A percentile compares a stretch with the other conserved stretches of the same genome.
Conservation (phyloP, 495 filamentous ascomycete species). For the Aspergillus ostianus region DNA sequence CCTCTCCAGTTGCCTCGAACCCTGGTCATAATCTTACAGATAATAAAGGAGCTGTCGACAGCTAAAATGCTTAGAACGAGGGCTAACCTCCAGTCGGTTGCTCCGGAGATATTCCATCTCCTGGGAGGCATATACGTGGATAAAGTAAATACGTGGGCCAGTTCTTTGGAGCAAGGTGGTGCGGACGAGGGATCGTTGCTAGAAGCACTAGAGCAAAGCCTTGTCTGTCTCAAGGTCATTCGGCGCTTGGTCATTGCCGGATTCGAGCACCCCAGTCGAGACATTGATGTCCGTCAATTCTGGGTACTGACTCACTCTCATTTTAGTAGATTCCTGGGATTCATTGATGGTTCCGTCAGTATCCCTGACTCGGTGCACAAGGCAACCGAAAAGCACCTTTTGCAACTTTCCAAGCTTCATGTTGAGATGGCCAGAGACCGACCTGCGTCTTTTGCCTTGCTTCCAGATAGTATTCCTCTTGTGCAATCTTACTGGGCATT, state of each 20-base stretch:
- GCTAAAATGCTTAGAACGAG: slow-evolving; percentile 70
- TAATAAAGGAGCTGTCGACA: slow-evolving; percentile 86
- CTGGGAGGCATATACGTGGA: slow-evolving; percentile 74
- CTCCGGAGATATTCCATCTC: slow-evolving; percentile 77
- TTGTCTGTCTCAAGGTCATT: slow-evolving; percentile 75
- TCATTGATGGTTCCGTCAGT: slow-evolving; percentile 27
- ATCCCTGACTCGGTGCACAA: slow-evolving; percentile 36
- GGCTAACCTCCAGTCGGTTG: slow-evolving; percentile 66
- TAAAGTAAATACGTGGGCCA: slow-evolving; percentile 69
- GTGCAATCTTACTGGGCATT: slow-evolving; percentile 81
- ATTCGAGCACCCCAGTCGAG: slow-evolving; percentile 80
- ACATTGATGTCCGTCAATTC: slow-evolving; percentile 67
- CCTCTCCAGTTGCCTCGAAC: slow-evolving; percentile 63
- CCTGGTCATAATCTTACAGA: slow-evolving; percentile 73
- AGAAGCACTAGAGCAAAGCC: slow-evolving; percentile 67
- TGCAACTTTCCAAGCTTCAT: slow-evolving; percentile 90
- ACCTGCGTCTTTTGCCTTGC: slow-evolving; percentile 73
- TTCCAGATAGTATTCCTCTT: slow-evolving; percentile 74
- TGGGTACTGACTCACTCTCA: slow-evolving; percentile 73
- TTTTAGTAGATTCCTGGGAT: slow-evolving; percentile 63
- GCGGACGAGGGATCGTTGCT: slow-evolving; percentile 58
- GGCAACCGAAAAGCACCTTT: slow-evolving; percentile 75
- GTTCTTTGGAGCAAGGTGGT: slow-evolving; percentile 52
- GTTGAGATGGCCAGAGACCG: slow-evolving; percentile 74
- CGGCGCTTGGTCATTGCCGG: slow-evolving; percentile 77